phyloP scores from a whole-genome alignment of 352 stramenopile genomes.

The Phytophthora syringae region DNA sequence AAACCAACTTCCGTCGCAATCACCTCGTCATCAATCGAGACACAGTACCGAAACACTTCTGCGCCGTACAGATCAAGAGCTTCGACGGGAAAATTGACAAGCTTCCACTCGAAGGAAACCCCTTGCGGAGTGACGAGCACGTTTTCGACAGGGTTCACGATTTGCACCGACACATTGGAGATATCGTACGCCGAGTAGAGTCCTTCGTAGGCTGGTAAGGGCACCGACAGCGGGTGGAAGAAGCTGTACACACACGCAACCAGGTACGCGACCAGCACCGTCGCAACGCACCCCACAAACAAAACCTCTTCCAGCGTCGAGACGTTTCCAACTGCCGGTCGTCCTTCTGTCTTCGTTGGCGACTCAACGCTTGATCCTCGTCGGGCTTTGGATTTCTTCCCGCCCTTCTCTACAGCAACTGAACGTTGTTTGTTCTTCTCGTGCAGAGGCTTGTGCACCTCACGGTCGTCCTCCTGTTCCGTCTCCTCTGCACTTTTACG shows the following conservation, averaged over 20 bases:
- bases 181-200: conserved; percentile 53
- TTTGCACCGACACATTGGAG: conserved; percentile 49
- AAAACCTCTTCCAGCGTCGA: conserved; percentile 25
- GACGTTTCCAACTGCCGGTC: background rate
- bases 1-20: conserved; percentile 49
- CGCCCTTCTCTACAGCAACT: background rate
- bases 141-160: conserved; percentile 37
- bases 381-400: background rate
- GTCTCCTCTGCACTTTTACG: conserved; percentile 1
- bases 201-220: conserved; percentile 40
- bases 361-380: background rate
- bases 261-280: conserved; percentile 46
- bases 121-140: conserved; percentile 21
- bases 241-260: conserved; percentile 50
- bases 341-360: background rate
- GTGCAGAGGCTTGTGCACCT: background rate
- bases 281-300: conserved; percentile 32
- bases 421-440: background rate
- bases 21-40: conserved; percentile 44
- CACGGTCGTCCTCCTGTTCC: conserved; percentile 20
- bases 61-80: conserved; percentile 45
- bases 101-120: conserved; percentile 49
- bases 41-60: conserved; percentile 53
- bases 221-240: conserved; percentile 43
- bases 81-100: conserved; percentile 44